Evolutionary conservation across 192 early-diverging fungal genomes (phyloP), one percentile per base, ranked within the genome.

Genomic region (Lunasporangiospora selenospora): DNA sequence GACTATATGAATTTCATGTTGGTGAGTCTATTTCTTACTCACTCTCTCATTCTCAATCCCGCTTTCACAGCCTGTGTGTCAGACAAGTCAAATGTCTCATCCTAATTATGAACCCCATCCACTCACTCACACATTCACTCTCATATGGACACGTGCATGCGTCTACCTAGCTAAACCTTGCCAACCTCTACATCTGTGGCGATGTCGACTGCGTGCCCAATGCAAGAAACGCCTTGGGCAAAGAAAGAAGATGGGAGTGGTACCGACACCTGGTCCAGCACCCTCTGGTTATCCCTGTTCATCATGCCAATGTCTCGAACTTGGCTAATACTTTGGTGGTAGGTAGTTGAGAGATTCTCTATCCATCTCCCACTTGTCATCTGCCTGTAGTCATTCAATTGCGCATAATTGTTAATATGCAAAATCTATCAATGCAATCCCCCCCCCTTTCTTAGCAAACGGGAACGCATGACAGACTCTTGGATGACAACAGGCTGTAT

Each of bases 401-500:
- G n/a, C n/a, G n/a, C n/a, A n/a, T n/a, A n/a, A n/a, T n/a, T n/a
- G n/a, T n/a, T n/a, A n/a, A n/a, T n/a, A n/a, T n/a, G n/a, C n/a
- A n/a, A n/a, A n/a, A n/a, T n/a, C n/a, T n/a, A n/a, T n/a, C n/a
- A n/a, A n/a, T n/a, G n/a, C n/a, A n/a, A n/a, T n/a, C n/a, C n/a
- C n/a, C n/a, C n/a, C n/a, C n/a, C n/a, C n/a, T n/a, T n/a, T n/a
- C n/a, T n/a, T n/a, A 70, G 59, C 67, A 71, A 12, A 71, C 59
- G 13, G 67, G 44, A 50, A 71, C 67, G 27, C 67, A 62, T 33
- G 58, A 71, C 52, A 58, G 67, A 2, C 53, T 57, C 13, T 18
- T 62, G n/a, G 67, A 71, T 26, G 67, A 71, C 32, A 51, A 36
- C 24, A 58, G 67, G 15, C 33, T 71, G 29, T 71, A 43, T 27